Base-by-base conservation (phyloP, 2,329 filamentous ascomycete genomes). In the Claviceps purpurea region DNA sequence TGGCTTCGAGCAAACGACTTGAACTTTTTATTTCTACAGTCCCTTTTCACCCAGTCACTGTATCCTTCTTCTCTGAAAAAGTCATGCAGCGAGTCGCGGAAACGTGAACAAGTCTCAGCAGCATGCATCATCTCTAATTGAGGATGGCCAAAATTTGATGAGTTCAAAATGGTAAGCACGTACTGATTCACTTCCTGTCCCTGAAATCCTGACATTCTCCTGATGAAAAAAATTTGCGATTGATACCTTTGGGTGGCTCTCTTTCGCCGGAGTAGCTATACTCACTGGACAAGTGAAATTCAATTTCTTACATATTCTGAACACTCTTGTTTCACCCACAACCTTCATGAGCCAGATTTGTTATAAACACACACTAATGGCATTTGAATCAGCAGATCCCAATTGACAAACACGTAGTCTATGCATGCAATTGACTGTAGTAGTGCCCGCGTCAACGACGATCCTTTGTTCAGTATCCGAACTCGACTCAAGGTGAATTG, bases 191-290 rank as follows among this genome's bases (percentile, higher is more conserved):
- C 41, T 56, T 37, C 38, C 38, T 14, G 1, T 18, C 4, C 22
- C 6, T 26, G 6, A 40, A 50, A 51, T 50, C 4, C 45, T 53
- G 40, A 24, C 42, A 54, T 54, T 57, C 67, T 61, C 61, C 85
- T 87, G 90, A 95, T 95, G 89, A 85, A 76, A 87, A 68, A 95
- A 50, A 95, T 96, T 96, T 96, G 89, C 90, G 89, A 91, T 91
- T 94, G 89, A 96, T 85, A 79, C 76, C 73, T 70, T 70, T 70
- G 74, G 82, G 81, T 90, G 89, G 88, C 77, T 74, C 86, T 82
- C 89, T 85, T 68, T 72, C 85, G 89, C 90, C 89, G 81, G 89
- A 82, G 87, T 78, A 75, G 85, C 84, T 78, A 84, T 84, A 89
- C 83, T 84, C 76, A 73, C 66, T 72, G 73, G 78, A 73, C 67